A percentile compares a stretch with the other conserved stretches of the same genome.
phyloP scores from a whole-genome alignment of 805 yeast genomes.

The Starmerella geochares region DNA sequence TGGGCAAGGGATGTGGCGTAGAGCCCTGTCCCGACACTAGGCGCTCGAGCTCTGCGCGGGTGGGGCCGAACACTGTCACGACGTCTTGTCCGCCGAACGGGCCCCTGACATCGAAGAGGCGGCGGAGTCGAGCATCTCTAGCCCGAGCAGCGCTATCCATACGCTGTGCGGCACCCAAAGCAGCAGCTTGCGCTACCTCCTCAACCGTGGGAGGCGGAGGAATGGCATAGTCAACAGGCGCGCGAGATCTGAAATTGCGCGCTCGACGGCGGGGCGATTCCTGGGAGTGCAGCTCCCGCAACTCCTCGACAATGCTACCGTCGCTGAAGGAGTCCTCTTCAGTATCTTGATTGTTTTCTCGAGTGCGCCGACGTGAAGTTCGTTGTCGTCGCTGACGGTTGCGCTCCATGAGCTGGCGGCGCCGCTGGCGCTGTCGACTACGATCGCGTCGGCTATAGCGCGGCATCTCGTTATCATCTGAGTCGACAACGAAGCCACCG shows the following conservation, averaged over 20 bases:
- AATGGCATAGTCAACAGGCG: slow-evolving; percentile 26
- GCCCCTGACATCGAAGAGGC: slow-evolving; percentile 87
- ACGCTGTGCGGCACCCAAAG: slow-evolving; percentile 7
- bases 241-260: slow-evolving; percentile 22
- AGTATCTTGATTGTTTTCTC: slow-evolving; percentile 1
- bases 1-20: slow-evolving; percentile 12
- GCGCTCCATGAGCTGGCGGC: not conserved
- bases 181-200: slow-evolving; percentile 19
- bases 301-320: slow-evolving; percentile 22
- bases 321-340: slow-evolving; percentile 19
- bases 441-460: slow-evolving; percentile 8
- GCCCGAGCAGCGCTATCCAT: slow-evolving; percentile 1
- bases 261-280: slow-evolving; percentile 16
- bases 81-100: slow-evolving; percentile 98
- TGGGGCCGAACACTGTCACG: slow-evolving; percentile 49
- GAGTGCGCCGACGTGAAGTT: not conserved
- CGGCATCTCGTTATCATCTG: slow-evolving; percentile 21
- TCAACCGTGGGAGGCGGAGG: slow-evolving; percentile 27
- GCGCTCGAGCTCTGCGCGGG: slow-evolving; percentile 14
- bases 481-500: slow-evolving; percentile 24
- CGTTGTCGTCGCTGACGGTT: not conserved
- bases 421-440: slow-evolving; percentile 3
- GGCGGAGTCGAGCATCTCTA: slow-evolving; percentile 35
- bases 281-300: slow-evolving; percentile 19
- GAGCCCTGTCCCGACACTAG: slow-evolving; percentile 1